phyloP scores from a whole-genome alignment of 352 stramenopile genomes.

The Globisporangium paddicum region DNA sequence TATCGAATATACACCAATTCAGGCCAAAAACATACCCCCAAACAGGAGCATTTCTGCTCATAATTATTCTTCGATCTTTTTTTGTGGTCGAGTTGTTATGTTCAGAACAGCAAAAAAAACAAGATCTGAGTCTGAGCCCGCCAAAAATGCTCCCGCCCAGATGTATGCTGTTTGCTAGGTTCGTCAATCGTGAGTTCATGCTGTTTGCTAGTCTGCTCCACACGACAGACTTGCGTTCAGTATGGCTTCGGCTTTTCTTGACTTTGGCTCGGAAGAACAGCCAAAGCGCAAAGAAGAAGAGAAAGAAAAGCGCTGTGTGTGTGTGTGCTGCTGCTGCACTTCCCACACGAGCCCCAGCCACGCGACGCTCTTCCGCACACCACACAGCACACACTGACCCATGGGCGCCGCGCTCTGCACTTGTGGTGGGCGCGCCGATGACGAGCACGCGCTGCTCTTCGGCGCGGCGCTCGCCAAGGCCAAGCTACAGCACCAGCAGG shows the following conservation, averaged over 20 bases:
- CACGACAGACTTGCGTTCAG: neutral
- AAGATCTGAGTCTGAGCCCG: neutral
- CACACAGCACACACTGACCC: neutral
- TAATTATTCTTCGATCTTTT: neutral
- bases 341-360: neutral
- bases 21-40: too few relatives aligned
- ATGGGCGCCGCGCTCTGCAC: conserved; percentile 56
- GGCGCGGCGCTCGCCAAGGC: conserved; percentile 18
- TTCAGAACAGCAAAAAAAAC: neutral
- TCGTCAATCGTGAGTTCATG: neutral
- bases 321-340: neutral
- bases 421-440: conserved; percentile 36
- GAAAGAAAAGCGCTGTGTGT: neutral
- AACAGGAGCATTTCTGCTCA: too few relatives aligned
- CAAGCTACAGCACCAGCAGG: conserved; percentile 35
- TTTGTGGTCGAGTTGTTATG: neutral
- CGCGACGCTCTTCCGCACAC: neutral
- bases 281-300: neutral
- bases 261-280: neutral
- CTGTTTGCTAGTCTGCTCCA: neutral
- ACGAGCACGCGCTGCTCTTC: conserved; percentile 20
- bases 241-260: conserved; percentile 3
- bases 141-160: neutral
- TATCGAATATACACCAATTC: too few relatives aligned
- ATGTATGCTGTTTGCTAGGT: neutral